These are phyloP conservation scores for Flaveria bidentis DNA, from an alignment of 129 eudicot genomes.

Conservation along the genomic window DNA sequence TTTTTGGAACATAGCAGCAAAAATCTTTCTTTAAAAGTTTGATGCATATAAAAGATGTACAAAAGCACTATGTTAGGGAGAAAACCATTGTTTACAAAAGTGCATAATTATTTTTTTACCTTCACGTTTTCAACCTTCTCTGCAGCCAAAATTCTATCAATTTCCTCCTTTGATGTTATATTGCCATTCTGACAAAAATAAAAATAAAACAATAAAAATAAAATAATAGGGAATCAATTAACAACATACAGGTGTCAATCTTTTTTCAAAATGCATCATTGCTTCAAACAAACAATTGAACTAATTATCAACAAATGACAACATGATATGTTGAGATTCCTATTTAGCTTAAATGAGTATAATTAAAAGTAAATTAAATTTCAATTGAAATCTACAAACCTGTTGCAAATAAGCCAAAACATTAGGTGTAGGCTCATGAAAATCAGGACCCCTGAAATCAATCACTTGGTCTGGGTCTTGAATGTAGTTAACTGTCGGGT, in stretches of 20 bases:
- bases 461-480: conserved; percentile 91
- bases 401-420: conserved; percentile 76
- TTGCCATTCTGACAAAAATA: conserved; percentile 64
- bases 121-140: conserved; percentile 78
- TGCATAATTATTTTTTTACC: conserved; percentile 44
- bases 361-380: neutral
- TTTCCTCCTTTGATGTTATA: conserved; percentile 80
- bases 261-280: neutral
- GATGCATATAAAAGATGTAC: conserved; percentile 21
- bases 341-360: neutral
- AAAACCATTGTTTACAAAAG: neutral
- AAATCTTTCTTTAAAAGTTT: neutral
- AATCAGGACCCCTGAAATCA: conserved; percentile 95
- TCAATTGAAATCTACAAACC: conserved; percentile 45
- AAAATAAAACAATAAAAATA: neutral
- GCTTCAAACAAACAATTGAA: conserved; percentile 10
- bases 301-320: neutral
- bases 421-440: conserved; percentile 94
- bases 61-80: neutral
- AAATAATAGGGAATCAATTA: conserved; percentile 4
- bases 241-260: conserved; percentile 19
- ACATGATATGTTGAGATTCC: neutral
- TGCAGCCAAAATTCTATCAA: conserved; percentile 62
- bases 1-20: neutral
- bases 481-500: conserved; percentile 90